These are phyloP conservation scores for Brassica balearica DNA, from an alignment of 441 rosid species.

Conservation along the genomic window DNA sequence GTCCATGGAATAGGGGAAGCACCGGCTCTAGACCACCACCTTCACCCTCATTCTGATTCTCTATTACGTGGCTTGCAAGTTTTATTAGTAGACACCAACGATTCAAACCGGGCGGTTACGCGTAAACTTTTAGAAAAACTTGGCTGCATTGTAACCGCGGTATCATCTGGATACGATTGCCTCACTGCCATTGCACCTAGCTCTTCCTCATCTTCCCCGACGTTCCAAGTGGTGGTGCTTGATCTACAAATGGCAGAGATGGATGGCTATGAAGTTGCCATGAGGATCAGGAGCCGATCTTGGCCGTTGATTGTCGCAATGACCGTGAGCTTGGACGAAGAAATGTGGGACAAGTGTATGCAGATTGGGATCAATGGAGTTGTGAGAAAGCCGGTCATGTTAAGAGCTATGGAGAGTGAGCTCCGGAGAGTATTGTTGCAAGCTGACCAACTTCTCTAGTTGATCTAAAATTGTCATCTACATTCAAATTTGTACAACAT, in stretches of 20 bases:
- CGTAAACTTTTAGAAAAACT: slow-evolving; percentile 81
- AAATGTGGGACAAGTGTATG: slow-evolving; percentile 67
- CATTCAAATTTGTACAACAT: slow-evolving; percentile 13
- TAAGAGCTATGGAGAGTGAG: slow-evolving; percentile 76
- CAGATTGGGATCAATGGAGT: slow-evolving; percentile 85
- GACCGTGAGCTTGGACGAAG: slow-evolving; percentile 65
- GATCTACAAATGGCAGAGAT: slow-evolving; percentile 85
- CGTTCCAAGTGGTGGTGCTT: slow-evolving; percentile 71
- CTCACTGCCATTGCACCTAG: slow-evolving; percentile 60
- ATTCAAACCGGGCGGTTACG: slow-evolving; percentile 75
- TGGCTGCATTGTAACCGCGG: slow-evolving; percentile 73
- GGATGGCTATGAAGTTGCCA: slow-evolving; percentile 89
- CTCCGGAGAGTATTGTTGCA: slow-evolving; percentile 66
- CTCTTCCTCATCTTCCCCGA: slow-evolving; percentile 40
- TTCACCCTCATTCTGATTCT: slow-evolving; percentile 60
- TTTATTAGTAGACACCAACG: slow-evolving; percentile 78
- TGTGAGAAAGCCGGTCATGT: slow-evolving; percentile 72
- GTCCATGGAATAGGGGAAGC: slow-evolving; percentile 49
- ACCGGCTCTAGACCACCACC: slow-evolving; percentile 51
- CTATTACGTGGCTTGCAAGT: slow-evolving; percentile 74
- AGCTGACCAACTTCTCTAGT: slow-evolving; percentile 56
- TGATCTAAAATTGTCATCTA: slow-evolving; percentile 6
- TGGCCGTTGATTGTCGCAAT: slow-evolving; percentile 80
- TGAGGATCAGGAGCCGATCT: slow-evolving; percentile 66
- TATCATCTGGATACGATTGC: slow-evolving; percentile 82